phyloP scores from a whole-genome alignment of 106 monocot genomes.

The Acanthochlamys bracteata region DNA sequence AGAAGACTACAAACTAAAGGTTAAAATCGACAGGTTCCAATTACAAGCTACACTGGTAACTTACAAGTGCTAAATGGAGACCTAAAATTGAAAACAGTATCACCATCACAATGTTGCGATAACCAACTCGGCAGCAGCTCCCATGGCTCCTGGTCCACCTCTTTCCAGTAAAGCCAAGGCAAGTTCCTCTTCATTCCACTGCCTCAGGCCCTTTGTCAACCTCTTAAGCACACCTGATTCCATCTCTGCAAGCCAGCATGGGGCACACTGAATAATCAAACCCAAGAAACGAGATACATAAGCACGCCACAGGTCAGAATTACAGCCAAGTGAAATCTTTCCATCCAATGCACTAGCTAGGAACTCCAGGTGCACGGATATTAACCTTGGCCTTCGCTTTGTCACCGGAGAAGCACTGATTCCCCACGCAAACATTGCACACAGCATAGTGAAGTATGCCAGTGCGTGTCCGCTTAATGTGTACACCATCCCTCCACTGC shows the following conservation, averaged over 20 bases:
- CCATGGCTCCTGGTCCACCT: conserved; percentile 55
- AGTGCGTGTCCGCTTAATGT: conserved; percentile 57
- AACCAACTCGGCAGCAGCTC: conserved; percentile 56
- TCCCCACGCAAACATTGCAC: conserved; percentile 90
- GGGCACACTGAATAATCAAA: conserved; percentile 69
- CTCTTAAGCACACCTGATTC: conserved; percentile 41
- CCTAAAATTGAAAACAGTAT: neutral
- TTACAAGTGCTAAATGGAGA: neutral
- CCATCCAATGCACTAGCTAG: conserved; percentile 65
- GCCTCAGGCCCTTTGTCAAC: conserved; percentile 48
- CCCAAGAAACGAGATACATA: conserved; percentile 67
- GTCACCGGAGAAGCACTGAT: conserved; percentile 31
- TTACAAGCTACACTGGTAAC: neutral
- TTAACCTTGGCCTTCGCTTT: conserved; percentile 42
- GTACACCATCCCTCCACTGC: conserved; percentile 23
- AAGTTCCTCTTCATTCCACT: conserved; percentile 64
- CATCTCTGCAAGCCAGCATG: conserved; percentile 66
- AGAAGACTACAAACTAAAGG: too few relatives aligned
- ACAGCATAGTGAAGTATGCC: conserved; percentile 57
- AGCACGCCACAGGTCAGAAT: conserved; percentile 52
- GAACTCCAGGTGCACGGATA: conserved; percentile 70
- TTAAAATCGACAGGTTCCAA: too few relatives aligned
- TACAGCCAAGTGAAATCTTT: conserved; percentile 71
- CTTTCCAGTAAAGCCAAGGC: conserved; percentile 49
- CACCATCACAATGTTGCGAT: conserved; percentile 16